These are phyloP conservation scores for Cladosporium sp. DNA, from an alignment of 2,329 filamentous ascomycete species.

Conservation along the genomic window DNA sequence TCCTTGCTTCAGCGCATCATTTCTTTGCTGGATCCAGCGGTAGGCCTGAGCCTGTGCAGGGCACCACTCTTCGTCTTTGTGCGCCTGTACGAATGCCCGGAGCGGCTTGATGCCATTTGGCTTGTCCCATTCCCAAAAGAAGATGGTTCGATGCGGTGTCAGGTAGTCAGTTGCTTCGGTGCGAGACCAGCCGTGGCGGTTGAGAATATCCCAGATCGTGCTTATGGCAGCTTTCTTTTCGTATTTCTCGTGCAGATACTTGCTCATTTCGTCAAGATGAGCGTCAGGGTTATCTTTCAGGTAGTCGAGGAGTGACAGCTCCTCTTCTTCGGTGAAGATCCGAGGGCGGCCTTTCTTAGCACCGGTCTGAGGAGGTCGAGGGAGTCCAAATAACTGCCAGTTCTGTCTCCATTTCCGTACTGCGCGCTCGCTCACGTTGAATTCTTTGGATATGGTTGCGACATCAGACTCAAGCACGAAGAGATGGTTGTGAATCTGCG, in stretches of 20 bases:
- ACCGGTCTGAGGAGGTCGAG: slow-evolving; percentile 2
- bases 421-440: slow-evolving; percentile 11
- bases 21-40: slow-evolving; percentile 11
- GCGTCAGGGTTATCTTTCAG: slow-evolving; percentile 10
- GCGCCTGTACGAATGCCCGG: slow-evolving; percentile 7
- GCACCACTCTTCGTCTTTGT: slow-evolving; percentile 10
- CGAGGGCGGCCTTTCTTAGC: slow-evolving; percentile 9
- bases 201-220: slow-evolving; percentile 8
- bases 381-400: slow-evolving; percentile 8
- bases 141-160: slow-evolving; percentile 9
- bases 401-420: slow-evolving; percentile 12
- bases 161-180: slow-evolving; percentile 8
- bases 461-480: slow-evolving; percentile 4
- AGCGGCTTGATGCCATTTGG: slow-evolving; percentile 6
- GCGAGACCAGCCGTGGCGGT: slow-evolving; percentile 5
- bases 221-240: slow-evolving; percentile 10
- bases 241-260: not conserved
- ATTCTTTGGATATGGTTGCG: slow-evolving; percentile 7
- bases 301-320: not conserved
- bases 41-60: slow-evolving; percentile 9
- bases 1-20: slow-evolving; percentile 9
- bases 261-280: slow-evolving; percentile 8
- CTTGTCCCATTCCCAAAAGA: slow-evolving; percentile 13
- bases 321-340: slow-evolving; percentile 6
- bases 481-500: slow-evolving; percentile 8